phyloP scores from a whole-genome alignment of 2,329 filamentous ascomycete genomes.

The Penicillium sclerotigenum region DNA sequence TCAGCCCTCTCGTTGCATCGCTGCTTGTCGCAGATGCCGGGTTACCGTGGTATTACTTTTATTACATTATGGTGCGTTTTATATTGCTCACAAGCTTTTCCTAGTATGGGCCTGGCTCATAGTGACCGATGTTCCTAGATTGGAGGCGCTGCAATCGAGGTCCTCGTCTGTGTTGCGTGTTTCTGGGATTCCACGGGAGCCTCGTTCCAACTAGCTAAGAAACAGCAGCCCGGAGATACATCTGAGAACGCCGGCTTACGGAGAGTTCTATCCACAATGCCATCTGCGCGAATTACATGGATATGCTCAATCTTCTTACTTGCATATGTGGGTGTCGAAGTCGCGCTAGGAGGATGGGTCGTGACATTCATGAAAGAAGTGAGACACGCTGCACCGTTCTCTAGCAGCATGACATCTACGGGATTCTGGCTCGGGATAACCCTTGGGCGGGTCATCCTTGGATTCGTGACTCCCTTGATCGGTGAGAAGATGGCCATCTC shows the following conservation, averaged over 20 bases:
- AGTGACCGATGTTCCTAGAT: neutral
- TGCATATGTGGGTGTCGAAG: constrained; percentile 69
- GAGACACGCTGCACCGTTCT: constrained; percentile 60
- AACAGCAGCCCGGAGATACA: neutral
- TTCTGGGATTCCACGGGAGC: constrained; percentile 4
- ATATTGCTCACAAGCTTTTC: constrained; percentile 43
- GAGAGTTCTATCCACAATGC: neutral
- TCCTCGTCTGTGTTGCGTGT: neutral
- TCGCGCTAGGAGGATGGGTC: constrained; percentile 67
- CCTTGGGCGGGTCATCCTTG: constrained; percentile 63
- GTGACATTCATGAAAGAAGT: constrained; percentile 75
- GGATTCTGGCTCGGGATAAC: constrained; percentile 78
- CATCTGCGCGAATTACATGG: constrained; percentile 46
- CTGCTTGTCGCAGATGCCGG: constrained; percentile 63
- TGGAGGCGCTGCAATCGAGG: constrained; percentile 2
- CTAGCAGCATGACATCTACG: constrained; percentile 65
- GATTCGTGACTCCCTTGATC: constrained; percentile 61
- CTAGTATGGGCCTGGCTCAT: neutral
- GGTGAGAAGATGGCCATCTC: constrained; percentile 64
- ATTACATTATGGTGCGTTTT: constrained; percentile 64
- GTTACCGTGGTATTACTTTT: constrained; percentile 68
- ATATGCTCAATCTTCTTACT: constrained; percentile 65
- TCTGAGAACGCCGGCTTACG: neutral
- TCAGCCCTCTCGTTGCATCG: constrained; percentile 68
- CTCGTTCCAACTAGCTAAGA: neutral